Base-by-base conservation (phyloP, 768 basidiomycete genomes). In the Suillus subluteus region DNA sequence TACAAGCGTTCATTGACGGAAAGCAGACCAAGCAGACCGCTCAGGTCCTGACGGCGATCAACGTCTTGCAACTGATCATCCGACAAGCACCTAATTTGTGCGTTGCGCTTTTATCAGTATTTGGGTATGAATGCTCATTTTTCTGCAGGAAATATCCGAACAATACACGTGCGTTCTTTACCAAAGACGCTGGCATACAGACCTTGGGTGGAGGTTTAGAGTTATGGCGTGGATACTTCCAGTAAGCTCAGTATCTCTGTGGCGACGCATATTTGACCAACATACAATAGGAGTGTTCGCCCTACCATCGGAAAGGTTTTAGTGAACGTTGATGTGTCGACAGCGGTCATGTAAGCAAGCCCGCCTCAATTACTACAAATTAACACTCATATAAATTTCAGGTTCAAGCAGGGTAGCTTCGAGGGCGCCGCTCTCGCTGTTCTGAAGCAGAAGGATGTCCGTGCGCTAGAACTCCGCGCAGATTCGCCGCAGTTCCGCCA, bases 181-280 rank as follows among this genome's bases (percentile, higher is more conserved):
- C 76, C 59, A 68, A 68, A 26, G 73, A 75, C 23, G 76, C 77
- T 23, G 74, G 80, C 12, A 73, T 65, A 18, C 69, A 58, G 52
- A 0, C 2, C 8, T 69, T 79, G 1, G 78, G 74, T 18, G 75
- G 76, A 2, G 76, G 76, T 3, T 69, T 87, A 0, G 82, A 84
- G 46, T 65, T 87, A 0, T 81, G 83, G 75, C 75, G 81, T 9
- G 86, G 86, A 0, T 85, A 79, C 52, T 86, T 81, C 64, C 85
- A 86, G 86, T 87, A 64, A 37, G 82, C 70, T 35, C n/a, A 6
- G 50, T 38, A 56, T 38, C 23, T 26, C 50, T 37, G 12, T 30
- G 44, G 48, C 44, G 40, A 13, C 44, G 12, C 37, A 1, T 58
- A 55, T 37, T 59, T 58, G 69, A 44, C n/a, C 43, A 21, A 46